Base-by-base conservation (phyloP, 176 grass and related monocot genomes). In the Aegilops longissima region DNA sequence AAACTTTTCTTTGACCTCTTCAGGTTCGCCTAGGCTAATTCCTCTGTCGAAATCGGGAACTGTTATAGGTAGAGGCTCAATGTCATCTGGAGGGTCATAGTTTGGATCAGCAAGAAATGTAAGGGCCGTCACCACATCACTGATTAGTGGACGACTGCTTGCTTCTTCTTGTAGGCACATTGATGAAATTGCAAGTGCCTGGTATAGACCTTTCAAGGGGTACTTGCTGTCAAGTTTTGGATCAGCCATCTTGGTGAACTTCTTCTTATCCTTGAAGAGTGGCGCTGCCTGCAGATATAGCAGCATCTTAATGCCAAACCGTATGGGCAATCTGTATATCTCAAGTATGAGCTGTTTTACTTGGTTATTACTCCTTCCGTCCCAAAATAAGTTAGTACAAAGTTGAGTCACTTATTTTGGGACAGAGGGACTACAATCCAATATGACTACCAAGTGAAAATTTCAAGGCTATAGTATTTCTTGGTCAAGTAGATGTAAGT, bases 121-220 rank as follows among this genome's bases (percentile, higher is more conserved):
- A 61, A 98, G 91, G 27, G 89, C 95, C 0, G 91, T 95, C 82
- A 98, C 91, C 33, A 98, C 91, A 83, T 98, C 95, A 47, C 89
- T 93, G 61, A 98, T 93, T 20, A 93, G 77, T 5, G 95, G 95
- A 2, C 95, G 71, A 78, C 88, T 92, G 31, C 63, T 92, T 68
- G 89, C 86, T 87, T 98, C 95, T 82, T 98, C 87, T 76, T 95
- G 93, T 64, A 98, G 86, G 81, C 95, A 98, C 95, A 98, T 93
- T 9, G 93, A 92, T 25, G 95, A 90, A n/a, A 98, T 87, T 51
- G 95, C 91, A n/a, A 98, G 62, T 72, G 95, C 91, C 87, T 98
- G 95, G 66, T 92, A 92, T 36, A 98, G 81, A 35, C 89, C 89
- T 84, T 95, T 98, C 16, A 92, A 49, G 8, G 95, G 93, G 72